Base-by-base conservation (phyloP, 306 rosid genomes). In the Glycyrrhiza uralensis region DNA sequence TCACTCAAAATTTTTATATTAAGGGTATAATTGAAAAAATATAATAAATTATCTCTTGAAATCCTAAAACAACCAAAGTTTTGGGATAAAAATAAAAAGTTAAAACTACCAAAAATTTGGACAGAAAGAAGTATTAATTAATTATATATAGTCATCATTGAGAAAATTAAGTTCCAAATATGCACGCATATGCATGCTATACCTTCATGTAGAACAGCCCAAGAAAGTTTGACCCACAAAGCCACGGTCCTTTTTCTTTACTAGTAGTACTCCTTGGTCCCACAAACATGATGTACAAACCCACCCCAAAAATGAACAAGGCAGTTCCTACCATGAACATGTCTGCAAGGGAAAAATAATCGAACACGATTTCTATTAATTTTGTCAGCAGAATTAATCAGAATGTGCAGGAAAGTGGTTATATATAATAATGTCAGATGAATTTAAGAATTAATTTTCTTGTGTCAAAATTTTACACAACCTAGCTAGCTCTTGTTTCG, bases 321-420 rank as follows among this genome's bases (percentile, higher is more conserved):
- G 84, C 84, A 19, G 77, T 83, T 71, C 87, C 87, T 47, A 79
- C 50, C 3, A 83, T 19, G 79, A 76, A 83, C 84, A 77, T 60
- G 50, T 83, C 87, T 83, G 84, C 80, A 54, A 63, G 2, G 41
- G 29, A 18, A 24, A 5, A 30, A 55, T n/a, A 1, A 45, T 26
- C 29, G 3, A 46, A 29, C 61, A 36, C 23, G 22, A 41, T 1
- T 3, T 13, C 33, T 22, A 59, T 74, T 45, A 0, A 18, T 13
- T 24, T 45, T 49, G 17, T 32, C 4, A 47, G 36, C 1, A 39
- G 22, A 72, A 42, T n/a, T n/a, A n/a, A n/a, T 3, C 17, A 18
- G 8, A 22, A 62, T 11, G 47, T 26, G 30, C 26, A 46, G 24
- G 18, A 35, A 74, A 52, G 12, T n/a, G n/a, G n/a, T n/a, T n/a